Evolutionary conservation across 306 rosid genomes (phyloP).

Genomic region (Macrotyloma uniflorum): DNA sequence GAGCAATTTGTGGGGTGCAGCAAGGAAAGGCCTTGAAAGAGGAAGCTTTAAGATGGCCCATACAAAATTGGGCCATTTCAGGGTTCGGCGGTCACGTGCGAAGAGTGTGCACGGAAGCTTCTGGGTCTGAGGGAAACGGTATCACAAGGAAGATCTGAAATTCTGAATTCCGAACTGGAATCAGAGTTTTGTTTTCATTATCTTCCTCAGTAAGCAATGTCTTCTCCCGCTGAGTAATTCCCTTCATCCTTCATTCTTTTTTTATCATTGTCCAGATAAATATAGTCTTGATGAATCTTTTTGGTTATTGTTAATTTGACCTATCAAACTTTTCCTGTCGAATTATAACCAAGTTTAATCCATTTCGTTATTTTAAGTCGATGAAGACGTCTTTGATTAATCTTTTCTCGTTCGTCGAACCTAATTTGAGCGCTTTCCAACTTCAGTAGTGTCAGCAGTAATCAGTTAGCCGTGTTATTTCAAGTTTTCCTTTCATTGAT

Average conservation of each 20-base stretch:
- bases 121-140: constrained; percentile 32
- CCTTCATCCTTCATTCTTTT: background rate
- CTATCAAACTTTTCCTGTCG: background rate
- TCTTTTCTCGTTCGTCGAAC: background rate
- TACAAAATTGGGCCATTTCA: constrained; percentile 15
- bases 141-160: constrained; percentile 34
- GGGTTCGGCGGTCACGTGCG: constrained; percentile 40
- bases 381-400: background rate
- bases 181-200: constrained; percentile 18
- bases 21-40: background rate
- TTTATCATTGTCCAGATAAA: background rate
- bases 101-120: constrained; percentile 33
- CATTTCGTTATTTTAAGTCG: background rate
- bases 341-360: background rate
- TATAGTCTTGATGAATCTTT: background rate
- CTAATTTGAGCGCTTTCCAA: background rate
- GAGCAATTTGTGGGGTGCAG: no score
- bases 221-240: constrained; percentile 92
- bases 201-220: constrained; percentile 61
- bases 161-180: constrained; percentile 18
- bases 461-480: background rate
- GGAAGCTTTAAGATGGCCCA: background rate
- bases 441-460: background rate
- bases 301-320: background rate
- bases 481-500: background rate